Base-by-base conservation (phyloP, 2,329 filamentous ascomycete species). In the Eutypa lata region DNA sequence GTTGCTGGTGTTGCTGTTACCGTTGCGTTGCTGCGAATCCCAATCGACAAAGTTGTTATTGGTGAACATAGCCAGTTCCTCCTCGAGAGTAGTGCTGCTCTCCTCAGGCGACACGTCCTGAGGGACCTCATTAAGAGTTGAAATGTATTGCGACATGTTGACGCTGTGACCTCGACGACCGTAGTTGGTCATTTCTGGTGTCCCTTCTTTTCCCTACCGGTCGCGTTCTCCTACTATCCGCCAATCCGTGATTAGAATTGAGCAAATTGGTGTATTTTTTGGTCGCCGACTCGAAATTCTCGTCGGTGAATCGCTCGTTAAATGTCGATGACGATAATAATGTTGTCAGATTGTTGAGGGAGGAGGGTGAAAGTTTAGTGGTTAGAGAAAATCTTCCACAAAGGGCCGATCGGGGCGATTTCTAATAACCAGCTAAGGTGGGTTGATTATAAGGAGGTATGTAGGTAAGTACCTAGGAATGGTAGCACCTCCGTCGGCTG, bases 101-200 rank as follows among this genome's bases (percentile, higher is more conserved):
- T 88, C 83, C 55, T 86, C 79, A 50, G 70, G 68, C 22, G 77
- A 64, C 49, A 77, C 81, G 56, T 87, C 78, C 50, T 88, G 82
- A 62, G 85, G 83, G 56, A 87, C 77, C 56, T 85, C 83, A 76
- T 96, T 96, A 65, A 97, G 79, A 62, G 92, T 88, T 65, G 90
- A 88, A 60, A 97, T 81, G 76, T 94, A 96, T 67, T 91, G 88
- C 67, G 91, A 91, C 73, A 96, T 89, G 71, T 96, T 96, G 66
- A 90, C 63, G 59, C 62, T 60, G 46, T 65, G 88, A 63, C 83
- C 89, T 68, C 88, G 86, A 57, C 90, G 88, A 67, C 86, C 87
- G 80, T 85, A 91, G 69, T 52, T 61, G 48, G 51, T 55, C 42
- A 52, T 58, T 56, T 56, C 62, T 56, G 57, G 57, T 65, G 42